Conservation (phyloP, 2,329 filamentous ascomycete species). For the Trichoderma koningii region DNA sequence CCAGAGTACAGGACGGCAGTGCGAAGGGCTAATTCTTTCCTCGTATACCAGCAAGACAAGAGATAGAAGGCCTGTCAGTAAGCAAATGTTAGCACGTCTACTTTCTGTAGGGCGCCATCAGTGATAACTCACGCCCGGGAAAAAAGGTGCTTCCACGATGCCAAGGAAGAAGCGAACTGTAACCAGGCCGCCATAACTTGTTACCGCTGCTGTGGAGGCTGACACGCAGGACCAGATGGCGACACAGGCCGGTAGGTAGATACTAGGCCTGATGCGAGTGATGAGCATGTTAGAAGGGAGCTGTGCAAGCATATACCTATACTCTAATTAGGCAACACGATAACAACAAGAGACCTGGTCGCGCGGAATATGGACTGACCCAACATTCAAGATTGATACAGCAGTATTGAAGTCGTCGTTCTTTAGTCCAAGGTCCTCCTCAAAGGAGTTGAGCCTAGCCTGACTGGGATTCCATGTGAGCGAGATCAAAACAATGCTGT, state of each 20-base stretch:
- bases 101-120: too few species aligned
- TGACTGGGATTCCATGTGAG: background rate
- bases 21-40: constrained; percentile 64
- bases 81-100: background rate
- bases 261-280: constrained; percentile 44
- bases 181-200: constrained; percentile 52
- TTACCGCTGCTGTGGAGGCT: constrained; percentile 49
- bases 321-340: background rate
- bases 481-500: constrained; percentile 8
- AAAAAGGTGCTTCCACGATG: constrained; percentile 55
- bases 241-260: constrained; percentile 43
- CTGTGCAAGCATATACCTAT: constrained; percentile 44
- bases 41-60: constrained; percentile 58
- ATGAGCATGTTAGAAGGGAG: constrained; percentile 49
- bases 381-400: constrained; percentile 42
- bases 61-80: constrained; percentile 46
- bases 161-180: constrained; percentile 49
- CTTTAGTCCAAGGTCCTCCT: background rate
- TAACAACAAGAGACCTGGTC: too few species aligned
- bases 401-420: constrained; percentile 32
- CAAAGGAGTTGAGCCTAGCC: constrained; percentile 11
- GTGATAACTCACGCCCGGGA: constrained; percentile 41
- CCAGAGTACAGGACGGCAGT: constrained; percentile 62
- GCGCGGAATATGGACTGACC: constrained; percentile 40
- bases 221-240: constrained; percentile 44